Base-by-base conservation (phyloP, 2,329 filamentous ascomycete species). In the Colletotrichum sp. region DNA sequence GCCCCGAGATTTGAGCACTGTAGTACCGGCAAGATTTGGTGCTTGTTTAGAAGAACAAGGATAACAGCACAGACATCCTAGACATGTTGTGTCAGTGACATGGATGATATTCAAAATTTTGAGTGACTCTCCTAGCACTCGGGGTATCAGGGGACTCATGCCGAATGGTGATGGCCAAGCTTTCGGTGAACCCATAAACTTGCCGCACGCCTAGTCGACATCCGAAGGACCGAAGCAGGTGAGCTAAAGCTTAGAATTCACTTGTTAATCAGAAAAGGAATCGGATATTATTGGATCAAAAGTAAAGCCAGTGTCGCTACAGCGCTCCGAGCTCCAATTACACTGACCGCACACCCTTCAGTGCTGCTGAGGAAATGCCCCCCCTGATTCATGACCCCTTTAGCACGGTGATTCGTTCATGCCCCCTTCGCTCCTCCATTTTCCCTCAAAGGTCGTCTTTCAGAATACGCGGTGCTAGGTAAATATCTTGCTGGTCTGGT, bases 381-480 rank as follows among this genome's bases (percentile, higher is more conserved):
- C 15, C 13, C 8, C 36, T 18, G 8, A 18, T 38, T 2, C 8
- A 18, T 5, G 5, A 3, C 5, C 3, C 36, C 8, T 38, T 38
- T 18, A 38, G 38, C 8, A n/a, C 8, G 9, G 8, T 3, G 4
- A 38, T 38, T 38, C 34, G 4, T 38, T 4, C 15, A 38, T 38
- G 5, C 4, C 16, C 36, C 8, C 4, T 9, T 10, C 18, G 38
- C 38, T n/a, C 38, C 5, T 4, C 18, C 6, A 6, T 8, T n/a
- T 43, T 10, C 8, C 8, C 5, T 2, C 8, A 43, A 43, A 10
- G 9, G 9, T 12, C 5, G 3, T n/a, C 9, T n/a, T 18, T 43
- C 3, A 43, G 5, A n/a, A n/a, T 43, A 1, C 4, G 1, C 1
- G 5, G 38, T n/a, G 5, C 9, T 48, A 3, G 3, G 3, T 12